Base-by-base conservation (phyloP, 2,329 filamentous ascomycete species). In the Aureobasidium musti region DNA sequence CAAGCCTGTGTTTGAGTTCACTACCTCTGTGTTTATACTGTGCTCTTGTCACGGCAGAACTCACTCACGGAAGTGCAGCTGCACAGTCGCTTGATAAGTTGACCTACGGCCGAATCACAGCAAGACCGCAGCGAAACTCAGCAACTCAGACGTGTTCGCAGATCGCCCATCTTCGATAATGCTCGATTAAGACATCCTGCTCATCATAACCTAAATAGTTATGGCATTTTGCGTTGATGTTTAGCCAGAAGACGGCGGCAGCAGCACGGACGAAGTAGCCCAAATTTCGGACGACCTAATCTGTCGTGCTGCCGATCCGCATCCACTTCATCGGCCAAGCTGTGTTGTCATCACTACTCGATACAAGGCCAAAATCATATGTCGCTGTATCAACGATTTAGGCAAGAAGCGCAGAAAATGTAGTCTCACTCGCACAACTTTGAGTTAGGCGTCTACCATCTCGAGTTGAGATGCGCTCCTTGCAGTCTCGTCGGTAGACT, bases 241-340 rank as follows among this genome's bases (percentile, higher is more conserved):
- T 49, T 26, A 61, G 33, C 30, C 10, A 53, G 35, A 17, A 21
- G 10, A 26, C 30, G 47, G 41, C 33, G 10, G n/a, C 19, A 4
- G 26, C 19, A 63, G 59, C 59, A 63, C 59, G 19, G 59, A 63
- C 59, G n/a, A 61, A 37, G 39, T 26, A 21, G n/a, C 21, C 4
- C 43, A 47, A 50, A 39, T 30, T 30, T 28, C 30, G 23, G 19
- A 49, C 33, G 59, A 49, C 45, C 45, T 50, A 50, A 63, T 63
- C 45, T 50, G 59, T 50, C 45, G 59, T 30, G 43, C 45, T 63
- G 59, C 45, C 43, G 59, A 63, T 63, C 59, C 43, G 14, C 2
- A 50, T 63, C 43, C 43, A 63, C 59, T 17, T n/a, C n/a, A 7
- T 60, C 13, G 23, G 21, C 59, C 59, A 63, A 63, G 59, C 59